Percentiles rank a stretch among this genome's conserved stretches.
These are phyloP conservation scores for Fusarium brevicatenulatum DNA, from an alignment of 2,329 filamentous ascomycete species.

Conservation along the genomic window DNA sequence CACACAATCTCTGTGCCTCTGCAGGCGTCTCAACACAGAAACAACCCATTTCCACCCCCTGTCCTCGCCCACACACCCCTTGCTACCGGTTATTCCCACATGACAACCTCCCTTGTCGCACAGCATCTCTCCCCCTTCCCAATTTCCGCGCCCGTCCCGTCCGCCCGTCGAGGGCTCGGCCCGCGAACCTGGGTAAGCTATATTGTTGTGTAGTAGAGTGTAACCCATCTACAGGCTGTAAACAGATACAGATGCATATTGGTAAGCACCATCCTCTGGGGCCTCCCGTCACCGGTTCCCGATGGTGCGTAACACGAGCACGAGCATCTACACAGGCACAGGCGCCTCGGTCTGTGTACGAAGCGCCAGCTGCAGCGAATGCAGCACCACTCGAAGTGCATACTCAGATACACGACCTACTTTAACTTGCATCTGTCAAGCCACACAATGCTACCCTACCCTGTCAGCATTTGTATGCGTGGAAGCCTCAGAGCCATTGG, in stretches of 20 bases:
- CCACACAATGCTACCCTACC: conserved; percentile 24
- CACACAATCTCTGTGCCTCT: conserved; percentile 11
- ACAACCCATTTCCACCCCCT: conserved; percentile 26
- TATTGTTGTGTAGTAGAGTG: background rate
- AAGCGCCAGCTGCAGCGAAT: conserved; percentile 8
- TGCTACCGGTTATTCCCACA: conserved; percentile 29
- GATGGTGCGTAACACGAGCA: conserved; percentile 23
- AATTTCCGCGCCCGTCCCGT: conserved; percentile 12
- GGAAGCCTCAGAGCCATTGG: conserved; percentile 19
- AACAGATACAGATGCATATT: conserved; percentile 9
- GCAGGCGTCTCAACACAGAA: conserved; percentile 32
- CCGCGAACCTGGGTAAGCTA: conserved; percentile 26
- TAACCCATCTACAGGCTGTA: conserved; percentile 3
- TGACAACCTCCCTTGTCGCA: conserved; percentile 27
- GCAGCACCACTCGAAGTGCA: background rate
- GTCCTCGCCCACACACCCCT: conserved; percentile 8
- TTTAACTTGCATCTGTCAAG: conserved; percentile 32
- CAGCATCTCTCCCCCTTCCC: background rate
- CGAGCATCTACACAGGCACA: conserved; percentile 2
- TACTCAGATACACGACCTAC: conserved; percentile 1
- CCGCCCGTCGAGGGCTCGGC: conserved; percentile 26
- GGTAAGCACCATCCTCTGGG: background rate
- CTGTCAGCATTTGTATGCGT: conserved; percentile 20
- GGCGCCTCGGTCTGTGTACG: conserved; percentile 11
- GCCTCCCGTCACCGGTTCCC: conserved; percentile 26